phyloP scores from a whole-genome alignment of 2,329 filamentous ascomycete genomes.

The Rasamsonia emersonii region DNA sequence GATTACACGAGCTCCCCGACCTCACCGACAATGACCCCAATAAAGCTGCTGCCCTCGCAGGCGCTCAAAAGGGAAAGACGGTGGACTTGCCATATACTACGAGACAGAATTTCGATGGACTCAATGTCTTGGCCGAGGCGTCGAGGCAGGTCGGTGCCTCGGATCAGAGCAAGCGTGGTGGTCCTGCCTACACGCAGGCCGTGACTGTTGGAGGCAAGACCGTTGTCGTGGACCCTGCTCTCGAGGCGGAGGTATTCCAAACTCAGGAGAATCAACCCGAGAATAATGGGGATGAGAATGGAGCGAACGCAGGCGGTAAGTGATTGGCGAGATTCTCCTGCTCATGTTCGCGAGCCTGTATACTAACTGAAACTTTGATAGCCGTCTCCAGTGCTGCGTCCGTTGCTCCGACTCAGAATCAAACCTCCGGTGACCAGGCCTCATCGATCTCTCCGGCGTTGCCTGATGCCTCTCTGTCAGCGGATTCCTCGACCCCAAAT shows the following conservation, averaged over 20 bases:
- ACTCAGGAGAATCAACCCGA: conserved; percentile 20
- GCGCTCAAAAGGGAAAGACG: conserved; percentile 26
- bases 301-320: conserved; percentile 6
- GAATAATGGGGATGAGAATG: conserved; percentile 18
- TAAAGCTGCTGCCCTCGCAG: conserved; percentile 29
- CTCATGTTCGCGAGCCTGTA: background rate
- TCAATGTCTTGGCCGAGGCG: conserved; percentile 82
- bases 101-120: conserved; percentile 62
- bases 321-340: too few relatives aligned
- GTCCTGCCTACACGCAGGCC: conserved; percentile 29
- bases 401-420: conserved; percentile 24
- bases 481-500: conserved; percentile 26
- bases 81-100: conserved; percentile 37
- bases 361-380: background rate
- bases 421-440: conserved; percentile 21
- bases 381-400: conserved; percentile 17
- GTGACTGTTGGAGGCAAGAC: conserved; percentile 34
- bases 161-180: conserved; percentile 37
- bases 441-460: conserved; percentile 27
- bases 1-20: conserved; percentile 61
- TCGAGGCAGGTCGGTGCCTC: conserved; percentile 63
- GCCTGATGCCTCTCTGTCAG: conserved; percentile 24
- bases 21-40: conserved; percentile 34
- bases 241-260: conserved; percentile 33
- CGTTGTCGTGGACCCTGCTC: conserved; percentile 34